Percentiles rank a stretch among this genome's conserved stretches.
These are phyloP conservation scores for Biscogniauxia sp. DNA, from an alignment of 2,329 filamentous ascomycete genomes.

Conservation along the genomic window DNA sequence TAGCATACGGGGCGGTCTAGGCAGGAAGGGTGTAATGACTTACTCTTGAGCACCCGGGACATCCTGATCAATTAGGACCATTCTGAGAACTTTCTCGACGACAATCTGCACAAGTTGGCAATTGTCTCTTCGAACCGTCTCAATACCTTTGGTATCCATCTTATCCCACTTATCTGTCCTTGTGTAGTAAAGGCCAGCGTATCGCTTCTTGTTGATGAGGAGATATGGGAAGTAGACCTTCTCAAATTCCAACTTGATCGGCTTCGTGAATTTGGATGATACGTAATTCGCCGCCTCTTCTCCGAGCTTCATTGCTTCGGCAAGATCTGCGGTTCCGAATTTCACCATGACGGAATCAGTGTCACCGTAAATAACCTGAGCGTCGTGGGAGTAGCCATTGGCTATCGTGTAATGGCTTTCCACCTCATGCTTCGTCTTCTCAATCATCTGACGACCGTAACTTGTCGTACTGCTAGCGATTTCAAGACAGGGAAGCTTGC, in stretches of 20 bases:
- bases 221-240: slow-evolving; percentile 98
- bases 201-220: slow-evolving; percentile 99
- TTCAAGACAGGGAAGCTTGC: slow-evolving; percentile 89
- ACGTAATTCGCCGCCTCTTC: slow-evolving; percentile 87
- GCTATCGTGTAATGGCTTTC: slow-evolving; percentile 85
- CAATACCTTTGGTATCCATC: slow-evolving; percentile 99
- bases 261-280: slow-evolving; percentile 88
- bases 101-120: slow-evolving; percentile 94
- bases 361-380: slow-evolving; percentile 96
- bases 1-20: slow-evolving; percentile 31
- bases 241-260: slow-evolving; percentile 98
- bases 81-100: slow-evolving; percentile 92
- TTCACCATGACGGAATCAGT: slow-evolving; percentile 99
- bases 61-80: slow-evolving; percentile 93
- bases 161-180: slow-evolving; percentile 94
- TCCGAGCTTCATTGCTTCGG: slow-evolving; percentile 91
- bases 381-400: slow-evolving; percentile 92
- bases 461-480: slow-evolving; percentile 97
- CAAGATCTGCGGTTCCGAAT: slow-evolving; percentile 84
- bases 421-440: slow-evolving; percentile 95
- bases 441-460: slow-evolving; percentile 98
- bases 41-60: slow-evolving; percentile 90
- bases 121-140: slow-evolving; percentile 96
- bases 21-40: slow-evolving; percentile 37
- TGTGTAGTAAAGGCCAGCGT: slow-evolving; percentile 97